Conservation (phyloP, 2,329 filamentous ascomycete species). For the Intubia oerlemansii region DNA sequence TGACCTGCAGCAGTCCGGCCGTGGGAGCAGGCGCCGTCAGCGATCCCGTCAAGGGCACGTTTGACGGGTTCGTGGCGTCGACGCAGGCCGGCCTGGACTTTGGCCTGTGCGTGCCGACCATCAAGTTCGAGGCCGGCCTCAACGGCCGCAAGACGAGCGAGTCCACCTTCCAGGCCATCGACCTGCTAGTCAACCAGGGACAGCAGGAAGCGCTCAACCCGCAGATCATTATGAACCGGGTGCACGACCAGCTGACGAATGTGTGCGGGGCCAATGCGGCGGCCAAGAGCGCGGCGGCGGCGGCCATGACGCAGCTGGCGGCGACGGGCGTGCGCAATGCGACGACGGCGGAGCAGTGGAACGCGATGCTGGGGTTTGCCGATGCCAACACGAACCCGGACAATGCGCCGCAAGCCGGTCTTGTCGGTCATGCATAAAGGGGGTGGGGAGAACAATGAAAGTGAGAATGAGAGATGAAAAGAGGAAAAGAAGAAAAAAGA, state of each 20-base stretch:
- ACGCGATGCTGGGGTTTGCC: constrained; percentile 18
- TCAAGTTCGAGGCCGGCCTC: constrained; percentile 36
- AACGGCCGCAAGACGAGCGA: constrained; percentile 33
- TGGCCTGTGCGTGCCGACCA: constrained; percentile 31
- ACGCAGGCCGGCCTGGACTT: constrained; percentile 19
- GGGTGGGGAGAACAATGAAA: too few species aligned
- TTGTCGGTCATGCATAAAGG: constrained; percentile 15
- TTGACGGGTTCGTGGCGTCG: constrained; percentile 7
- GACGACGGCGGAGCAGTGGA: constrained; percentile 19
- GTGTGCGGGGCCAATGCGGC: constrained; percentile 41
- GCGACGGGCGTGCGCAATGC: constrained; percentile 15
- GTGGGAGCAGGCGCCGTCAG: constrained; percentile 7
- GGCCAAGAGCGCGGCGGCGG: constrained; percentile 29
- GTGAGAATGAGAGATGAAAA: not conserved
- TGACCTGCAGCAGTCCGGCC: too few species aligned
- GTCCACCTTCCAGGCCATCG: constrained; percentile 47
- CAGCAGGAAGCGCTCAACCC: constrained; percentile 50
- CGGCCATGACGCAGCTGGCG: constrained; percentile 23
- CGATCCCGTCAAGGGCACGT: constrained; percentile 6
- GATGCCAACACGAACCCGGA: constrained; percentile 18
- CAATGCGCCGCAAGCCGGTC: constrained; percentile 16
- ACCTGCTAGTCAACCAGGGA: constrained; percentile 35
- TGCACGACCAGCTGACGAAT: constrained; percentile 47
- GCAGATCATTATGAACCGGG: constrained; percentile 52
- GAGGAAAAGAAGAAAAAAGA: not conserved